These are phyloP conservation scores for Phoma herbarum DNA, from an alignment of 2,329 filamentous ascomycete genomes.

Conservation along the genomic window DNA sequence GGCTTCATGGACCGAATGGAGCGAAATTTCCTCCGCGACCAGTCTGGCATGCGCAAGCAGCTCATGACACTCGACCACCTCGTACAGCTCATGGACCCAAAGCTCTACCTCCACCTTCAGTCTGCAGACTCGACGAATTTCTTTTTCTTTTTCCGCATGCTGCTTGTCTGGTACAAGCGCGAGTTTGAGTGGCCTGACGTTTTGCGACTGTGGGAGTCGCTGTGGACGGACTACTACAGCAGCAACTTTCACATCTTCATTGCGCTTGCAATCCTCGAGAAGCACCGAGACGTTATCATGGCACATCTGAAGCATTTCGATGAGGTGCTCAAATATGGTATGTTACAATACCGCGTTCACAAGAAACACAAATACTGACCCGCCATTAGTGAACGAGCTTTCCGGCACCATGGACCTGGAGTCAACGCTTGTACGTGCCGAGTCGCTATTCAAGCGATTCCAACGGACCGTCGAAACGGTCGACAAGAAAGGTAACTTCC, in stretches of 20 bases:
- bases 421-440: conserved; percentile 84
- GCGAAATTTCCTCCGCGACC: conserved; percentile 92
- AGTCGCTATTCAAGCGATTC: conserved; percentile 87
- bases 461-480: conserved; percentile 88
- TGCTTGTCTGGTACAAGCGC: conserved; percentile 98
- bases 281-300: conserved; percentile 96
- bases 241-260: conserved; percentile 95
- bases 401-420: conserved; percentile 92
- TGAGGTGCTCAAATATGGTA: conserved; percentile 95
- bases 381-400: conserved; percentile 82
- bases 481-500: conserved; percentile 90
- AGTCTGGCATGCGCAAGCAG: conserved; percentile 94
- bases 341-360: conserved; percentile 38
- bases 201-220: conserved; percentile 84
- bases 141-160: conserved; percentile 99
- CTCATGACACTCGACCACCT: conserved; percentile 91
- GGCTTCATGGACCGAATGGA: conserved; percentile 99
- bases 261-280: conserved; percentile 91
- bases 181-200: conserved; percentile 93
- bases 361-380: conserved; percentile 17
- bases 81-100: conserved; percentile 95
- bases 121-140: conserved; percentile 96
- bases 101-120: conserved; percentile 89
- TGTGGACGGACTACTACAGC: conserved; percentile 93
- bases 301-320: conserved; percentile 93